Base-by-base conservation (phyloP, 169 alveolate genomes). In the Eimeria acervulina region DNA sequence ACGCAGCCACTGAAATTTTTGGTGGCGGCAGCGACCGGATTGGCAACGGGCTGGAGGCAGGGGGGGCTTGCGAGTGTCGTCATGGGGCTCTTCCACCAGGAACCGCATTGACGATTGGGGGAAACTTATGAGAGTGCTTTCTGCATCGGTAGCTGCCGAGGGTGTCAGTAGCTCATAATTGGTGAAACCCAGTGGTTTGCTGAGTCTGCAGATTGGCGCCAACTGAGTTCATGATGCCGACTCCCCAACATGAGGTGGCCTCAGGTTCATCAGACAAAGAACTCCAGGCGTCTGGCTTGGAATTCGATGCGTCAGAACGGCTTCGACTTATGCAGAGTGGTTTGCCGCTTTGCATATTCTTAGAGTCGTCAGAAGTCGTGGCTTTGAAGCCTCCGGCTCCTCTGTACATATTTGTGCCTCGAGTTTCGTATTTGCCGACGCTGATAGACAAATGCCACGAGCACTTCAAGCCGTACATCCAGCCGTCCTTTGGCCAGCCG, bases 341-440 rank as follows among this genome's bases (percentile, higher is more conserved):
- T 13, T 13, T 93, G 76, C 96, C 96, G 61, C 92, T 93, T 33
- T 44, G 85, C n/a, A 93, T 93, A 42, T 78, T 84, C 40, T 68
- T 93, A 76, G 96, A 93, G 40, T 78, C 96, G 19, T 93, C 96
- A 7, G 96, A 93, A 85, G 92, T 93, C 42, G 93, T 61, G 63
- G 88, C 96, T 12, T 47, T 93, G 33, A 59, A 80, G 83, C 96
- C 93, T 38, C 96, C 96, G 7, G 87, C 96, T 44, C 92, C 96
- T 15, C 96, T 93, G 1, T 93, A 59, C 78, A 61, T 93, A 12
- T 81, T 93, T 44, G 92, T 78, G 36, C 96, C 93, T 10, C 93
- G 96, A 47, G 78, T 84, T 13, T 93, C 96, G 42, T 93, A 93
- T 51, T 63, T 93, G 68, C 96, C 96, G 36, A 83, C 89, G 61